Conservation (phyloP, 176 grass and related monocot genomes). For the Calamus simplicifolius region DNA sequence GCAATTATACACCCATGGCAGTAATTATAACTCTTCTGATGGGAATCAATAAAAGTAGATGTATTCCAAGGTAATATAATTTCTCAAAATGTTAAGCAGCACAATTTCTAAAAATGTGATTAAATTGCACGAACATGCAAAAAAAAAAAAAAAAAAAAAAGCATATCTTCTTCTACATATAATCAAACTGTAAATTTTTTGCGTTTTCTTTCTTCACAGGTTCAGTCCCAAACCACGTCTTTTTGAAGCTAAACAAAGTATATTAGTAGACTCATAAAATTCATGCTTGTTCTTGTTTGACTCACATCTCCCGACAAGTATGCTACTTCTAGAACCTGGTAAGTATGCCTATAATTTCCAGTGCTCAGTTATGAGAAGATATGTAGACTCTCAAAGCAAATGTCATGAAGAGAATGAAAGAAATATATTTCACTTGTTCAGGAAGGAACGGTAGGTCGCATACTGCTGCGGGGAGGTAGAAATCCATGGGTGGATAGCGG, state of each 20-base stretch:
- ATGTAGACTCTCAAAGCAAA: too few species aligned
- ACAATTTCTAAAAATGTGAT: not conserved
- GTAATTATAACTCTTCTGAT: too few species aligned
- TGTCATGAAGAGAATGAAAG: too few species aligned
- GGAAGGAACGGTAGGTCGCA: too few species aligned
- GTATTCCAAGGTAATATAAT: too few species aligned
- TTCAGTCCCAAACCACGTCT: constrained; percentile 7
- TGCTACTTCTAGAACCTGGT: not conserved
- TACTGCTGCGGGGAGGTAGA: too few species aligned
- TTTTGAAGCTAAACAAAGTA: constrained; percentile 2
- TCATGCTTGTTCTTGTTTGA: not conserved
- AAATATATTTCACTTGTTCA: too few species aligned
- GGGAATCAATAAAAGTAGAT: too few species aligned
- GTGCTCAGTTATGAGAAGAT: too few species aligned
- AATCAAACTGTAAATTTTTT: not conserved
- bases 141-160: not conserved
- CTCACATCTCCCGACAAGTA: not conserved
- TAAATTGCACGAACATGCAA: not conserved
- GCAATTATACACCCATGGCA: too few species aligned
- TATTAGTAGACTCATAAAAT: not conserved
- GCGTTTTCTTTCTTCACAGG: constrained; percentile 5
- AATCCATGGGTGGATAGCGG: too few species aligned
- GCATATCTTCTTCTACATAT: not conserved
- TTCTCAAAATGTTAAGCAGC: too few species aligned
- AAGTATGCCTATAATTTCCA: not conserved